A percentile compares a stretch with the other conserved stretches of the same genome.
phyloP scores from a whole-genome alignment of 495 filamentous ascomycete genomes.

The Copromyces sp. region DNA sequence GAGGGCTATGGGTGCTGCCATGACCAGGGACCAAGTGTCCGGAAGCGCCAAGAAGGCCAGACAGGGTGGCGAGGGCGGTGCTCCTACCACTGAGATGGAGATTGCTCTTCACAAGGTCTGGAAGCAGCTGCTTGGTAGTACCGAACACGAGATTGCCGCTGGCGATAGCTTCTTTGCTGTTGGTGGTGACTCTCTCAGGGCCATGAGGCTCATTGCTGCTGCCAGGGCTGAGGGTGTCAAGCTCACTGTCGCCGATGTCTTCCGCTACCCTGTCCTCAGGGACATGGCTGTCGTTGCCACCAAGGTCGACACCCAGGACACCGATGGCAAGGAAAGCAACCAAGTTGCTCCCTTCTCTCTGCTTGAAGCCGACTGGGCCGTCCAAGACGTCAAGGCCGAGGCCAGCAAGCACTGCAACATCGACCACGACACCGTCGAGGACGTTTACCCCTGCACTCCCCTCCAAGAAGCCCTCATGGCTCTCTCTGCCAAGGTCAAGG shows the following conservation, averaged over 20 bases:
- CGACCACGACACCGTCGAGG: constrained; percentile 31
- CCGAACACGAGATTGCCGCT: constrained; percentile 15
- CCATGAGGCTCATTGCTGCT: constrained; percentile 43
- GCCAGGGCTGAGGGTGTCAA: constrained; percentile 24
- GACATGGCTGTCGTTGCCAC: constrained; percentile 28
- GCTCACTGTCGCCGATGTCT: constrained; percentile 37
- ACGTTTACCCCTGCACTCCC: constrained; percentile 61
- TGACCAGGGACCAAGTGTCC: constrained; percentile 25
- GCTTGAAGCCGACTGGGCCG: constrained; percentile 15
- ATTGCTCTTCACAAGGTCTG: constrained; percentile 19
- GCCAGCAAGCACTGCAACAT: constrained; percentile 21
- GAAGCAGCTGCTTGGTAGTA: constrained; percentile 21
- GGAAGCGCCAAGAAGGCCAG: constrained; percentile 15
- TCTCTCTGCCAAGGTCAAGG: constrained; percentile 45
- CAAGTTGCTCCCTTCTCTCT: constrained; percentile 21
- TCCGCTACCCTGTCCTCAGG: constrained; percentile 28
- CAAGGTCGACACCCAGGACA: background rate
- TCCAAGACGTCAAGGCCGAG: constrained; percentile 15
- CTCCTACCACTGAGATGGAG: constrained; percentile 22
- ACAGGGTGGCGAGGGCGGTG: background rate
- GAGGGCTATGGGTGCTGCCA: constrained; percentile 23
- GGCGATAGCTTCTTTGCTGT: constrained; percentile 43
- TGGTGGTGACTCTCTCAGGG: constrained; percentile 44
- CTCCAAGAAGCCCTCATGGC: constrained; percentile 62
- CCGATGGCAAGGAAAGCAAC: background rate